Conservation (phyloP, 768 basidiomycete genomes). For the Lactarius trivialis region DNA sequence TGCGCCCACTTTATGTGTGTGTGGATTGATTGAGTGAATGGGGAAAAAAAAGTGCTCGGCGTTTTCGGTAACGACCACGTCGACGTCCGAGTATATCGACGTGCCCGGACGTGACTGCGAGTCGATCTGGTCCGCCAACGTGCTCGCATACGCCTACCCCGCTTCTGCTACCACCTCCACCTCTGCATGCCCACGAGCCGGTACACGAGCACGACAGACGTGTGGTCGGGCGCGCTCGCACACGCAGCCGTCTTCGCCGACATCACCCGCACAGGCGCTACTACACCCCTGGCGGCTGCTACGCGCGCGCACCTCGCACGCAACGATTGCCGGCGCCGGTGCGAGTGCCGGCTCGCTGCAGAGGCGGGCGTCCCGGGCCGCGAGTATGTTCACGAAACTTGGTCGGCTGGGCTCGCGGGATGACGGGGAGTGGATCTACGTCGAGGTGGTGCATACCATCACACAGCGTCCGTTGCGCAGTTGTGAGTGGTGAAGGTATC, state of each 20-base stretch:
- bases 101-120: constrained; percentile 22
- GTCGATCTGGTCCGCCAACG: constrained; percentile 18
- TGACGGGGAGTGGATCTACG: constrained; percentile 29
- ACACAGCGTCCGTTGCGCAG: constrained; percentile 25
- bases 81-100: constrained; percentile 32
- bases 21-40: too few relatives aligned
- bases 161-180: background rate
- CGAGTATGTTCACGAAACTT: constrained; percentile 25
- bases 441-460: constrained; percentile 29
- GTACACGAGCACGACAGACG: background rate
- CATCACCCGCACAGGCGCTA: constrained; percentile 27
- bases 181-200: background rate
- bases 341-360: constrained; percentile 8
- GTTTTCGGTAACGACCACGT: constrained; percentile 34
- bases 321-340: constrained; percentile 1
- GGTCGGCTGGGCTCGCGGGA: constrained; percentile 15
- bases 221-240: constrained; percentile 1
- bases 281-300: constrained; percentile 14
- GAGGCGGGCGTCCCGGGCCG: constrained; percentile 23
- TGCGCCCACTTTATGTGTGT: background rate
- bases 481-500: constrained; percentile 7
- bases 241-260: constrained; percentile 11
- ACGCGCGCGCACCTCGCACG: constrained; percentile 14
- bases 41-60: constrained; percentile 27
- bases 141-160: constrained; percentile 18